Evolutionary conservation across 2,329 filamentous ascomycete genomes (phyloP).

Genomic region (Fusarium newnesense): DNA sequence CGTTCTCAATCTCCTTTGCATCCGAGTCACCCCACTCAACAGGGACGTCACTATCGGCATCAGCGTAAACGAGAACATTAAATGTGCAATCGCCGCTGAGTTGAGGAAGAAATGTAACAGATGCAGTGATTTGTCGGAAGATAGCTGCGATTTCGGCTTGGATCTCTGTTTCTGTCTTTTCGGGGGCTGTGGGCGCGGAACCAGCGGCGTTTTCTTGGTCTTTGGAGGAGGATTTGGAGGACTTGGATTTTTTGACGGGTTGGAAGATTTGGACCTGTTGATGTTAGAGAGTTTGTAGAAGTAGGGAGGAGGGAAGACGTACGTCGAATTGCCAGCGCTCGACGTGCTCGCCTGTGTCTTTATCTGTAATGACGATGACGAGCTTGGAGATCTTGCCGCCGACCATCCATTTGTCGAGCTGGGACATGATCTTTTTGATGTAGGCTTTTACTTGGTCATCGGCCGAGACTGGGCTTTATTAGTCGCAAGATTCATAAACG

Average conservation of each 20-base stretch:
- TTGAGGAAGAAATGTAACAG: constrained; percentile 95
- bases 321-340: constrained; percentile 99
- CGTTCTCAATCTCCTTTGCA: constrained; percentile 94
- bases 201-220: constrained; percentile 76
- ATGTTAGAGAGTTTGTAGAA: background rate
- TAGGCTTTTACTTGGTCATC: constrained; percentile 99
- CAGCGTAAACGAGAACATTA: constrained; percentile 97
- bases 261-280: constrained; percentile 28
- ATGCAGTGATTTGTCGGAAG: constrained; percentile 97
- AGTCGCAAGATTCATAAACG: background rate
- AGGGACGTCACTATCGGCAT: constrained; percentile 95
- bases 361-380: constrained; percentile 95
- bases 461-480: constrained; percentile 72
- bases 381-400: constrained; percentile 97
- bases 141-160: constrained; percentile 96
- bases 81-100: constrained; percentile 93
- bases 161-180: constrained; percentile 94
- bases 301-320: constrained; percentile 33
- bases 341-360: constrained; percentile 95
- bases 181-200: constrained; percentile 50
- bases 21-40: constrained; percentile 99
- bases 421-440: constrained; percentile 99
- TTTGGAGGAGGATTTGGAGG: constrained; percentile 58
- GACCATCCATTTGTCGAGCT: constrained; percentile 97
- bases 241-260: constrained; percentile 51